Percentiles rank a stretch among this genome's conserved stretches.
Conservation (phyloP, 78 protist species). For the Monosiga brevicollis region DNA sequence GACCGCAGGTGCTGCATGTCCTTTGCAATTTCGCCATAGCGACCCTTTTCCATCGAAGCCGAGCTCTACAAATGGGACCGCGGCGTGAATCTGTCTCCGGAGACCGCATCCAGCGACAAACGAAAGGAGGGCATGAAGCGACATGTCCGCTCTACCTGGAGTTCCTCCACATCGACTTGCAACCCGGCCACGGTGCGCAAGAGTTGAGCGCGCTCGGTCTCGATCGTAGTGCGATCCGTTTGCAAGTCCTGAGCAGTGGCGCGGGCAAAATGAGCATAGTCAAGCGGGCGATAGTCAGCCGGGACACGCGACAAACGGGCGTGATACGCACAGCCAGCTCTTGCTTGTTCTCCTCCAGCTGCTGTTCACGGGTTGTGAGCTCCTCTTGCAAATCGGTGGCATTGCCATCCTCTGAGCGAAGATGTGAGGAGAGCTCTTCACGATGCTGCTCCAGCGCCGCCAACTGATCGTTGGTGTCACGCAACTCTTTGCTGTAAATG, state of each 20-base stretch:
- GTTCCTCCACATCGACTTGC: neutral
- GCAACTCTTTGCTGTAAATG: constrained; percentile 33
- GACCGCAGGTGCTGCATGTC: too few relatives aligned
- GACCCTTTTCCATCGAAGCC: too few relatives aligned
- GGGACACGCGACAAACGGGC: neutral
- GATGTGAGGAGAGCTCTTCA: neutral
- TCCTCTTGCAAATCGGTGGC: neutral
- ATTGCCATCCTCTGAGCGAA: neutral
- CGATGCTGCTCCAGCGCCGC: constrained; percentile 12
- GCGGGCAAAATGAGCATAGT: neutral
- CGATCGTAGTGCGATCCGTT: neutral
- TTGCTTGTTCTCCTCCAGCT: neutral
- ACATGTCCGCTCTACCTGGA: neutral
- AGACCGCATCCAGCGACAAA: too few relatives aligned
- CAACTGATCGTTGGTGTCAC: constrained; percentile 7
- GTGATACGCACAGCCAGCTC: neutral
- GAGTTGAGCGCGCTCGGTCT: neutral
- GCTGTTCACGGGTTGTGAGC: neutral
- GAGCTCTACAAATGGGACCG: too few relatives aligned
- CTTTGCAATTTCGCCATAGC: too few relatives aligned
- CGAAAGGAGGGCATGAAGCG: too few relatives aligned
- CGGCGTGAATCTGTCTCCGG: too few relatives aligned
- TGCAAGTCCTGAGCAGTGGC: neutral
- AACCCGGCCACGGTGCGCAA: neutral
- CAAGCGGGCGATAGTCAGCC: neutral